These are phyloP conservation scores for Borovskyia barvae DNA, from an alignment of 208 protist species.

Conservation along the genomic window DNA sequence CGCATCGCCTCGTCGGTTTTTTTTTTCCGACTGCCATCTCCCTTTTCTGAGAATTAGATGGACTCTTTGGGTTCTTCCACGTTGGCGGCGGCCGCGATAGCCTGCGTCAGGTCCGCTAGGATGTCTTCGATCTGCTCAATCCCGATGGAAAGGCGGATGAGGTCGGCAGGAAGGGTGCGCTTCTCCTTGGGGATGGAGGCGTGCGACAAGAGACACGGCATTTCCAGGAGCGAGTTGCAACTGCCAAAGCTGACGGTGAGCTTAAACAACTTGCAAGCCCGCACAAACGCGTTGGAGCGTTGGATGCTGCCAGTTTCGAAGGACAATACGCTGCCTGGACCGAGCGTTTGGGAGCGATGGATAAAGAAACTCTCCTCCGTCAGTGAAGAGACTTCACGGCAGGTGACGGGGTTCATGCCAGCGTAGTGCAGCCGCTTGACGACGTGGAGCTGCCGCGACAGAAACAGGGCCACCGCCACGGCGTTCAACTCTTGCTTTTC, in stretches of 20 bases:
- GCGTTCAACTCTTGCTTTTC: conserved; percentile 91
- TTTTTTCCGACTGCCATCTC: too few species aligned
- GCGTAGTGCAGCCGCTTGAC: conserved; percentile 89
- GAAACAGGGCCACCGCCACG: conserved; percentile 73
- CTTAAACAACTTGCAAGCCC: conserved; percentile 85
- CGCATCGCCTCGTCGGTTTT: too few species aligned
- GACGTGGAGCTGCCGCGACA: conserved; percentile 57
- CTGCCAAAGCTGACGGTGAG: conserved; percentile 94
- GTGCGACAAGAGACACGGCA: conserved; percentile 94
- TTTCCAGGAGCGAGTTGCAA: conserved; percentile 92
- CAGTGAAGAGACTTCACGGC: conserved; percentile 50
- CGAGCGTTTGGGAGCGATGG: conserved; percentile 55
- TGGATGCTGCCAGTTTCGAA: conserved; percentile 69
- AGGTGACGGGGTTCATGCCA: conserved; percentile 84
- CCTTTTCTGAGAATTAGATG: background rate
- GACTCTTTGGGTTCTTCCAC: conserved; percentile 14
- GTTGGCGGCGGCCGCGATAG: conserved; percentile 58
- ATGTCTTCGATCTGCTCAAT: conserved; percentile 94
- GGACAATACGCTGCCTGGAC: conserved; percentile 65
- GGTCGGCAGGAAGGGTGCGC: conserved; percentile 76
- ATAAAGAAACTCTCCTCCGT: conserved; percentile 76
- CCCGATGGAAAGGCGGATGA: conserved; percentile 92
- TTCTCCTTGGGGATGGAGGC: conserved; percentile 92
- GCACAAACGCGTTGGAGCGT: conserved; percentile 73
- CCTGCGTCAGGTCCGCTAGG: conserved; percentile 79